Evolutionary conservation across 1,139 yeast genomes (phyloP).

Genomic region (Scheffersomyces lignicola): DNA sequence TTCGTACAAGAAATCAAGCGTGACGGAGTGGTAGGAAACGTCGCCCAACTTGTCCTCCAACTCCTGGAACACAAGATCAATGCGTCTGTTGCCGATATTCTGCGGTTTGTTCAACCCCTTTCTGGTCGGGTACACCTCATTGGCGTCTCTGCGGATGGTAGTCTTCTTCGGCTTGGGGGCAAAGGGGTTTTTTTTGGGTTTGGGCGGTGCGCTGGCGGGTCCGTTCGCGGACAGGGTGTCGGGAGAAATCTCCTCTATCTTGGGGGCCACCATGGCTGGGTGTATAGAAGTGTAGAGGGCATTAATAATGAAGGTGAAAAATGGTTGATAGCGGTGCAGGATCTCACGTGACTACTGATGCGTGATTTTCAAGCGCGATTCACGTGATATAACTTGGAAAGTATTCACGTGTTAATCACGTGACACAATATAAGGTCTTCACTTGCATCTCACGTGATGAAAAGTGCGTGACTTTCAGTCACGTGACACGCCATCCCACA

Average conservation of each 20-base stretch:
- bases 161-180: constrained; percentile 22
- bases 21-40: constrained; percentile 21
- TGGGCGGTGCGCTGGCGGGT: no score
- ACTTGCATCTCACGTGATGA: no score
- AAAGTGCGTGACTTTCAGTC: no score
- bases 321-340: no score
- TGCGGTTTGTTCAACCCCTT: constrained; percentile 41
- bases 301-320: no score
- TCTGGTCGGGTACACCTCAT: constrained; percentile 33
- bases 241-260: constrained; percentile 26
- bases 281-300: no score
- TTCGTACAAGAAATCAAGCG: constrained; percentile 17
- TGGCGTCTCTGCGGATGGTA: constrained; percentile 34
- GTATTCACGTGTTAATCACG: no score
- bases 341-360: no score
- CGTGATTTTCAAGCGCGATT: no score
- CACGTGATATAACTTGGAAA: no score
- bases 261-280: constrained; percentile 32
- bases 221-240: constrained; percentile 5
- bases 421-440: no score
- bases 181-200: constrained; percentile 33
- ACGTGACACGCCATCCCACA: no score
- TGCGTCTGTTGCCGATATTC: constrained; percentile 29
- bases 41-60: constrained; percentile 29
- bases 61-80: constrained; percentile 35